A percentile compares a stretch with the other conserved stretches of the same genome.
Conservation (phyloP, 1,284 basidiomycete species). For the Boletellus sp. region DNA sequence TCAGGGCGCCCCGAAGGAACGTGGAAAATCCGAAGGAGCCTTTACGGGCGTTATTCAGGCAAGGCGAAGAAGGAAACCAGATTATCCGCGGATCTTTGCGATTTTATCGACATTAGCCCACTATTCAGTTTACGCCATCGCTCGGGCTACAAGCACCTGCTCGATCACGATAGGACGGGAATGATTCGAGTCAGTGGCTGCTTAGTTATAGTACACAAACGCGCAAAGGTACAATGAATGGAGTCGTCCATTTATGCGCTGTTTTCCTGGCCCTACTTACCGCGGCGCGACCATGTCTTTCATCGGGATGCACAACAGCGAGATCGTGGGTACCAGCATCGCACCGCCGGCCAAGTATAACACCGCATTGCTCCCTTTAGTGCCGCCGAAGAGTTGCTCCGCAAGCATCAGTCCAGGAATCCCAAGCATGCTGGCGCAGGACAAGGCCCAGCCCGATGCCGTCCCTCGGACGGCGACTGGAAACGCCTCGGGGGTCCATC, state of each 20-base stretch:
- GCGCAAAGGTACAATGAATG: not conserved
- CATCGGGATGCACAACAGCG: slow-evolving; percentile 6
- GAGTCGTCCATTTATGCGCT: not conserved
- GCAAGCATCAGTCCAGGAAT: slow-evolving; percentile 10
- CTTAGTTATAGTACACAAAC: too few species aligned
- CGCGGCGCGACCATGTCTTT: slow-evolving; percentile 17
- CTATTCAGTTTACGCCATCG: too few species aligned
- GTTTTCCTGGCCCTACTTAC: not conserved
- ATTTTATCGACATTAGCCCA: too few species aligned
- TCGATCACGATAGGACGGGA: too few species aligned
- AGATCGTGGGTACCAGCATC: slow-evolving; percentile 9
- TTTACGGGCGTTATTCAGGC: too few species aligned
- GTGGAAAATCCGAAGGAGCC: too few species aligned
- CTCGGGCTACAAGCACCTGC: too few species aligned
- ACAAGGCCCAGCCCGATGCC: slow-evolving; percentile 9
- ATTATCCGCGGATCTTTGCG: too few species aligned
- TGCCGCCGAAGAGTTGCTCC: slow-evolving; percentile 6
- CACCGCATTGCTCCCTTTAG: slow-evolving; percentile 9
- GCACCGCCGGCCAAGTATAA: slow-evolving; percentile 15
- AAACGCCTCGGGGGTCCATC: slow-evolving; percentile 21
- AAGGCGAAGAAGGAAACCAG: too few species aligned
- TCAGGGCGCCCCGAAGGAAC: too few species aligned
- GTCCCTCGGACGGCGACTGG: slow-evolving; percentile 16
- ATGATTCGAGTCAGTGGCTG: too few species aligned
- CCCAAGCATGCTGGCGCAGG: slow-evolving; percentile 4